Conservation (phyloP, 169 alveolate species). For the Babesia microti region DNA sequence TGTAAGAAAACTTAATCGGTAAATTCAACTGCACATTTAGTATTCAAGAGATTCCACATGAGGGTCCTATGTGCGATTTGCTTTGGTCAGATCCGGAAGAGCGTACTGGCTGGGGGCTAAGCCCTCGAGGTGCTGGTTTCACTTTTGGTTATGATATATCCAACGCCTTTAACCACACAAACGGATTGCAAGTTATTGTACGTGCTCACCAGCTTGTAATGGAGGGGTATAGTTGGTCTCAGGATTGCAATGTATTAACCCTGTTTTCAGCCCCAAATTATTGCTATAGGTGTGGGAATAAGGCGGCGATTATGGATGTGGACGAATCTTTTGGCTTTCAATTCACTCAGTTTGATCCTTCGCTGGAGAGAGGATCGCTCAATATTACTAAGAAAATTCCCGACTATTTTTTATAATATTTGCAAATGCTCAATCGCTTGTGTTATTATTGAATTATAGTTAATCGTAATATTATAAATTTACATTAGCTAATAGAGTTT, state of each 20-base stretch:
- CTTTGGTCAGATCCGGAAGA: slow-evolving; percentile 99
- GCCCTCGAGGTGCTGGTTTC: slow-evolving; percentile 99
- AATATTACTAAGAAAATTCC: slow-evolving; percentile 6
- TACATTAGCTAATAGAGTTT: too few relatives aligned
- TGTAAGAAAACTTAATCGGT: slow-evolving; percentile 67
- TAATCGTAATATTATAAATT: too few relatives aligned
- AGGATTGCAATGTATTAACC: slow-evolving; percentile 87
- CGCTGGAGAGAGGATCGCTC: slow-evolving; percentile 37
- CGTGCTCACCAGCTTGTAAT: slow-evolving; percentile 99
- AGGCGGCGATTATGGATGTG: slow-evolving; percentile 94
- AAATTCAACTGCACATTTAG: slow-evolving; percentile 3
- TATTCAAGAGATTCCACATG: slow-evolving; percentile 97
- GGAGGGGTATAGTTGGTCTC: slow-evolving; percentile 98
- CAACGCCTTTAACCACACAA: slow-evolving; percentile 85
- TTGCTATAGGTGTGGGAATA: slow-evolving; percentile 97
- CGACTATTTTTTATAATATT: slow-evolving; percentile 37
- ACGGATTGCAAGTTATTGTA: slow-evolving; percentile 90
- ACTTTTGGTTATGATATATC: slow-evolving; percentile 95
- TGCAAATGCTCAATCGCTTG: too few relatives aligned
- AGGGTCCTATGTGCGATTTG: slow-evolving; percentile 99
- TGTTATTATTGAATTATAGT: too few relatives aligned
- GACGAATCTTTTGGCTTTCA: too few relatives aligned
- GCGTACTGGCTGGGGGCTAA: slow-evolving; percentile 94
- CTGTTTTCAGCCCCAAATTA: slow-evolving; percentile 98
- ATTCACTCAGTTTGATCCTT: slow-evolving; percentile 52